phyloP scores from a whole-genome alignment of 1,284 basidiomycete genomes.

The Rhodotorula glutinis region DNA sequence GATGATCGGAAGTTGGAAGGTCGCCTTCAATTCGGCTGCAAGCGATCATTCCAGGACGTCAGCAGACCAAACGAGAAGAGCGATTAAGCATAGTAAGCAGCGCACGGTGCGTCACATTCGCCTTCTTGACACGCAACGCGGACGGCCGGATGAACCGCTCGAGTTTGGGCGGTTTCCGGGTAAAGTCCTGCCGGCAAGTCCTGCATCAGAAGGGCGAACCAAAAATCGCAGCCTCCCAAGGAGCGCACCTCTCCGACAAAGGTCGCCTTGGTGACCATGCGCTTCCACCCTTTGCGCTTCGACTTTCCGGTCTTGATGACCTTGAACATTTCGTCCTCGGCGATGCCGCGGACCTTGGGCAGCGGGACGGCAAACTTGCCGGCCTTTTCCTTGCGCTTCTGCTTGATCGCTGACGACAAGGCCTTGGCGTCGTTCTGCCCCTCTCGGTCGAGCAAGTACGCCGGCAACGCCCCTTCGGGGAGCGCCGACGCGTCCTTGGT shows the following conservation, averaged over 20 bases:
- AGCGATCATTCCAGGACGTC: background rate
- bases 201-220: no score
- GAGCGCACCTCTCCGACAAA: slow-evolving; percentile 71
- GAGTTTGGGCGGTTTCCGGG: slow-evolving; percentile 97
- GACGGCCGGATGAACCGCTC: slow-evolving; percentile 97
- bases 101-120: slow-evolving; percentile 97
- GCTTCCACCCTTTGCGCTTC: slow-evolving; percentile 97
- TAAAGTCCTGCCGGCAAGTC: slow-evolving; percentile 64
- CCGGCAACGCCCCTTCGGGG: slow-evolving; percentile 83
- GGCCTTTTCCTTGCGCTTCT: slow-evolving; percentile 98
- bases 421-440: slow-evolving; percentile 97
- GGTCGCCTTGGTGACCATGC: slow-evolving; percentile 99
- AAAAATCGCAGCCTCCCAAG: no score
- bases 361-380: slow-evolving; percentile 96
- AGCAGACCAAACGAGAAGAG: no score
- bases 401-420: slow-evolving; percentile 94
- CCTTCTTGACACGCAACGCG: slow-evolving; percentile 96
- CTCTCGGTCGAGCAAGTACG: slow-evolving; percentile 94
- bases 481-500: slow-evolving; percentile 76
- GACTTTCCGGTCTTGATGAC: slow-evolving; percentile 97
- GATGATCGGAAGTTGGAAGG: slow-evolving; percentile 96
- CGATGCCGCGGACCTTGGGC: slow-evolving; percentile 95
- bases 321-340: slow-evolving; percentile 99
- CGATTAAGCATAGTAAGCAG: no score
- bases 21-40: slow-evolving; percentile 90